phyloP scores from a whole-genome alignment of 2,329 filamentous ascomycete genomes.

The Pseudogymnoascus sp. region DNA sequence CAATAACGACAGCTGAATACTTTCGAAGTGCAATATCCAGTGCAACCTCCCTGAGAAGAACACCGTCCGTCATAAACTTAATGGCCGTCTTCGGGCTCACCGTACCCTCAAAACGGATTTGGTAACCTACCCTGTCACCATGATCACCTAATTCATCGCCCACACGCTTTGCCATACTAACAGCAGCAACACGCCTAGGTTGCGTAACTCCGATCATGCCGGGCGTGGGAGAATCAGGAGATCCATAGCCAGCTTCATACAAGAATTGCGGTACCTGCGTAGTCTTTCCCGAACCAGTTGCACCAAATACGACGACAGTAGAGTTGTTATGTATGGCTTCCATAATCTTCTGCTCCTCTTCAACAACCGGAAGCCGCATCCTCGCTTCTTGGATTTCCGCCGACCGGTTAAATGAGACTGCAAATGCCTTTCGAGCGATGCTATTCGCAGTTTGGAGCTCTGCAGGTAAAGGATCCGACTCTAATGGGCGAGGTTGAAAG shows the following conservation, averaged over 20 bases:
- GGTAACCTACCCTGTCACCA: conserved; percentile 75
- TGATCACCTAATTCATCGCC: conserved; percentile 73
- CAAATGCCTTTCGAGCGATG: conserved; percentile 63
- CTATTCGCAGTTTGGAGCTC: conserved; percentile 55
- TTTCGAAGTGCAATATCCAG: conserved; percentile 82
- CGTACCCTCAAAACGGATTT: conserved; percentile 89
- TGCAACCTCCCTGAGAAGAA: conserved; percentile 81
- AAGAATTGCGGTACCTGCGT: conserved; percentile 96
- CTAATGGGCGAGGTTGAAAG: conserved; percentile 59
- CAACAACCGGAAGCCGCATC: conserved; percentile 77
- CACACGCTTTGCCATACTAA: conserved; percentile 94
- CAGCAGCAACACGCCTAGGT: conserved; percentile 85
- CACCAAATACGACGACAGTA: conserved; percentile 84
- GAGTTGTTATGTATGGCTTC: conserved; percentile 91
- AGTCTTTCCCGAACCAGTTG: conserved; percentile 95
- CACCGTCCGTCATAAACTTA: conserved; percentile 99
- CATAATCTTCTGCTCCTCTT: conserved; percentile 96
- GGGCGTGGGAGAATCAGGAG: conserved; percentile 66
- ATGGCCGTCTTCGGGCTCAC: conserved; percentile 73
- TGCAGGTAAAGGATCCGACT: conserved; percentile 62
- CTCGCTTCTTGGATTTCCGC: conserved; percentile 71
- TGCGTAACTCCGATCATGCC: conserved; percentile 95
- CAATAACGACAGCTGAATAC: conserved; percentile 90
- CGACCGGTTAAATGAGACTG: conserved; percentile 61
- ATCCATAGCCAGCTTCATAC: conserved; percentile 87